phyloP scores from a whole-genome alignment of 306 rosid genomes.

The Gillenia trifoliata region DNA sequence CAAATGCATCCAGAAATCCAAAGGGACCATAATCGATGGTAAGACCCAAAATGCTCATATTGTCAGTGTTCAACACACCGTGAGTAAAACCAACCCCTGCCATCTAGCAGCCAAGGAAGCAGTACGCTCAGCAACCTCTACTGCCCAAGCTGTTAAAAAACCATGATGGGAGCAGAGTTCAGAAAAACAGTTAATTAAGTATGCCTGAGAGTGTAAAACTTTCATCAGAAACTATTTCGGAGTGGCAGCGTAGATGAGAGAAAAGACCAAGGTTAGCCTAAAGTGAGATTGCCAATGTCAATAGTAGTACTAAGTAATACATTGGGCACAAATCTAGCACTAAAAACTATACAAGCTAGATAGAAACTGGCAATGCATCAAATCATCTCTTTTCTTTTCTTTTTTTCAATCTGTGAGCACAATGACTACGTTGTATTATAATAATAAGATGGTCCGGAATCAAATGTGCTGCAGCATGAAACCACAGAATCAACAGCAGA shows the following conservation, averaged over 20 bases:
- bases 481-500: no score
- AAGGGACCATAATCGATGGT: conserved; percentile 95
- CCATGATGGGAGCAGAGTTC: conserved; percentile 18
- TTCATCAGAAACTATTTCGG: neutral
- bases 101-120: conserved; percentile 88
- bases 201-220: neutral
- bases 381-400: no score
- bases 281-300: neutral
- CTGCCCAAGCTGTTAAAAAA: conserved; percentile 70
- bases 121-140: conserved; percentile 91
- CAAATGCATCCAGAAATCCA: conserved; percentile 99
- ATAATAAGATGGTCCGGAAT: no score
- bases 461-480: no score
- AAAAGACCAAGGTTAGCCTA: neutral
- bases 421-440: neutral
- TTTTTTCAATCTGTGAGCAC: neutral
- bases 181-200: conserved; percentile 6
- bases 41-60: conserved; percentile 98
- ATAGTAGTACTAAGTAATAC: no score
- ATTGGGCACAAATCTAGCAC: neutral
- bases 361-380: neutral
- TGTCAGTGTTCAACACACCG: conserved; percentile 97
- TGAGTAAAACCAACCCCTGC: conserved; percentile 99
- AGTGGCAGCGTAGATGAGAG: neutral
- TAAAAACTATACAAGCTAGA: neutral